Base-by-base conservation (phyloP, 257 asterid species). In the Penstemon barbatus region DNA sequence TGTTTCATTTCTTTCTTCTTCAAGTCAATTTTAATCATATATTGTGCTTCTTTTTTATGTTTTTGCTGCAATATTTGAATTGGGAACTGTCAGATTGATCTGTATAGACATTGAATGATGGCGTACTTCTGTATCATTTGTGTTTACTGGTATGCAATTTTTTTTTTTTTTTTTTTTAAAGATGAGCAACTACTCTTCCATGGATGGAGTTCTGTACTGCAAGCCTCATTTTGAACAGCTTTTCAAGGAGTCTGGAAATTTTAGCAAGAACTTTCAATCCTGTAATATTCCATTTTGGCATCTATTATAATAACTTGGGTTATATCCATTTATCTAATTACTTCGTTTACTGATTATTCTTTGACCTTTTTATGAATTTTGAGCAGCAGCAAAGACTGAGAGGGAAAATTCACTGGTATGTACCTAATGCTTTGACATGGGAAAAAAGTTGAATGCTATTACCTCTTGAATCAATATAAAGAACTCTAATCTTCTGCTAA, bases 141-240 rank as follows among this genome's bases (percentile, higher is more conserved):
- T 46, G 10, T 46, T 46, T 7, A 46, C 3, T 6, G 11, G 10
- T 46, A 46, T 7, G 4, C 51, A 46, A 25, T 25, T 8, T 39
- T 39, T 45, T 61, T 66, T 8, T n/a, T 68, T 6, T 4, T 53
- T 19, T 44, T 37, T 25, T 6, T 43, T n/a, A 53, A 77, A 85
- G 91, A 77, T 85, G 80, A 85, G 91, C 75, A 80, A 71, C 75
- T 85, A 80, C 74, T 82, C 88, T 2, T 73, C 84, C 59, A 63
- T 76, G 75, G 88, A 82, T 36, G 91, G 86, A 59, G 65, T 60
- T 18, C 62, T 85, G 5, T 85, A 76, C 65, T 85, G 91, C 83
- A 85, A 75, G 79, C 59, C 86, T 64, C 91, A 85, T 57, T 80
- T 85, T 54, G 88, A 85, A 63, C 88, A 82, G 37, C 80, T 80